Percentiles rank a stretch among this genome's conserved stretches.
phyloP scores from a whole-genome alignment of 106 monocot genomes.

The Dendrobium nobile region DNA sequence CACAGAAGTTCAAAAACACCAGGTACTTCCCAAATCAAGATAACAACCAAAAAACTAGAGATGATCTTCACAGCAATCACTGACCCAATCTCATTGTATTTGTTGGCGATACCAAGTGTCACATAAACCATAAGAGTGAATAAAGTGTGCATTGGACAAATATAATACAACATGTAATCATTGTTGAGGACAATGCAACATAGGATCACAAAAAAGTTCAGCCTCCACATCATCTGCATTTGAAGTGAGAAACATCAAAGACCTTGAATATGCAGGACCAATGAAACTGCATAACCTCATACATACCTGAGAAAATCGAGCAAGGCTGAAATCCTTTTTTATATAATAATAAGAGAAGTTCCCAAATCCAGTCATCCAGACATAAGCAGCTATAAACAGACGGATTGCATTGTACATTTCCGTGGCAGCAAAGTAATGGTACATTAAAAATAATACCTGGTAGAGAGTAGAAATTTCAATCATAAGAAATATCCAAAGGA shows the following conservation, averaged over 20 bases:
- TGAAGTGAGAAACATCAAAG: background rate
- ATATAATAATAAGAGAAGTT: constrained; percentile 99
- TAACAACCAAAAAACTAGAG: constrained; percentile 71
- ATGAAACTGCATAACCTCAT: background rate
- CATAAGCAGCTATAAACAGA: constrained; percentile 94
- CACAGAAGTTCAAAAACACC: constrained; percentile 84
- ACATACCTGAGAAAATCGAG: constrained; percentile 81
- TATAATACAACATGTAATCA: constrained; percentile 93
- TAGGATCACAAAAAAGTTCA: constrained; percentile 85
- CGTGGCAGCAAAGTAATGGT: constrained; percentile 91
- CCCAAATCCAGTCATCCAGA: constrained; percentile 99
- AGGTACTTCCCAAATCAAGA: constrained; percentile 95
- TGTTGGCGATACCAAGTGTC: constrained; percentile 76
- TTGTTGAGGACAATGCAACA: constrained; percentile 93
- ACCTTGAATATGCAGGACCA: background rate
- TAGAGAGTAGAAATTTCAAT: background rate
- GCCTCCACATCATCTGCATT: constrained; percentile 95
- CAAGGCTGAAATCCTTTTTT: constrained; percentile 88
- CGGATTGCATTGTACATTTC: constrained; percentile 99
- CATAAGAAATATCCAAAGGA: constrained; percentile 3
- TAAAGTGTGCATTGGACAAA: constrained; percentile 99
- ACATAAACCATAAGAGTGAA: constrained; percentile 98
- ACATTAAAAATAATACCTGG: constrained; percentile 97
- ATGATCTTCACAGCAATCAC: constrained; percentile 75
- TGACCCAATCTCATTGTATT: constrained; percentile 68